Evolutionary conservation across 495 filamentous ascomycete genomes (phyloP), one percentile per base, ranked within the genome.

Genomic region (Pyronema omphalodes): DNA sequence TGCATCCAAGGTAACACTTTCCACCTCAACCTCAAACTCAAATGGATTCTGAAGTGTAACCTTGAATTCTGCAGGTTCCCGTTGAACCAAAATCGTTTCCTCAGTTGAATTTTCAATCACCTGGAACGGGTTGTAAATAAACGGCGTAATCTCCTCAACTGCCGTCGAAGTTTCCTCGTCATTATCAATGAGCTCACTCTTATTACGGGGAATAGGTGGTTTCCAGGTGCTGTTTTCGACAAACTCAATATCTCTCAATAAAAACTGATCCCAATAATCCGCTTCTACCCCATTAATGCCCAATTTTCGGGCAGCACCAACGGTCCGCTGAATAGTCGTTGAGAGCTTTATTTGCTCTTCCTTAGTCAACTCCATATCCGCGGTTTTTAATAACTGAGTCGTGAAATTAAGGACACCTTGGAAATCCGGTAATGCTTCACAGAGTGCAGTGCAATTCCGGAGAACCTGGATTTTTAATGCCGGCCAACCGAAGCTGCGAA

Each of bases 201-300:
- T 83, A 3, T 73, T 76, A 58, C 86, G 87, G 7, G 82, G 74
- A 55, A 83, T 76, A 14, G 88, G 81, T n/a, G 73, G 73, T 57
- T 69, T 70, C 15, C 69, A 69, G 36, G 71, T 67, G 44, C 70
- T 66, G 35, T 75, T 68, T 29, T 78, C 69, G 19, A 77, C 72
- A 23, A 91, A 66, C 46, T 83, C 78, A 35, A 98, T 73, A 57
- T 81, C 87, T 35, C 91, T 78, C 40, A 98, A 73, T 0, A 98
- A 73, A 62, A 98, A 96, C 46, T 89, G 83, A 66, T 98, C 91
- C 91, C 91, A 98, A 62, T 93, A 98, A 51, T 89, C 83, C 14
- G 84, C 86, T 53, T 82, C 74, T 44, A 89, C 64, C 53, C 79
- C 64, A 4, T 72, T 66, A 2, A 86, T 66, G 0, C 88, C 87